These are phyloP conservation scores for Marasmius fiardii DNA, from an alignment of 1,284 basidiomycete genomes.

Conservation along the genomic window DNA sequence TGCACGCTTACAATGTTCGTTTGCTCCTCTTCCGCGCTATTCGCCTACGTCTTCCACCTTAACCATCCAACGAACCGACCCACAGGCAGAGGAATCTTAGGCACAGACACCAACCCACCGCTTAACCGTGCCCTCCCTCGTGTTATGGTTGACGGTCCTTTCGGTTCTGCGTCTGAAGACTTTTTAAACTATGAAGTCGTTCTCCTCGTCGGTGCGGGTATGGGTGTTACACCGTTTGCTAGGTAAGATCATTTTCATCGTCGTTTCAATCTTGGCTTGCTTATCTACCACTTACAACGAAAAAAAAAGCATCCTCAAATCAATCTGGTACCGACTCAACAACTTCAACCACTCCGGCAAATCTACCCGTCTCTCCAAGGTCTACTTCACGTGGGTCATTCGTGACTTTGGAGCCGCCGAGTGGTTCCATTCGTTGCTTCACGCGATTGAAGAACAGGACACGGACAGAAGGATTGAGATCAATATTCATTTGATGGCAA, in stretches of 20 bases:
- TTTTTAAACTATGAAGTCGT: constrained; percentile 85
- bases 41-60: background rate
- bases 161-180: constrained; percentile 83
- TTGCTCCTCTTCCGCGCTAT: too few species aligned
- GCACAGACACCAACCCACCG: constrained; percentile 54
- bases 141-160: constrained; percentile 89
- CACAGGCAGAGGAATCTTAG: constrained; percentile 63
- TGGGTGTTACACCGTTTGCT: constrained; percentile 92
- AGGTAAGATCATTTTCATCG: constrained; percentile 48
- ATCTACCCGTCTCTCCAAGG: constrained; percentile 55
- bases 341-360: constrained; percentile 63
- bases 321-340: constrained; percentile 93
- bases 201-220: constrained; percentile 86
- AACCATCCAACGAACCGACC: too few species aligned
- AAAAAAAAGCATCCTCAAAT: constrained; percentile 84
- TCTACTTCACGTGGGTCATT: constrained; percentile 89
- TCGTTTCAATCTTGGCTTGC: background rate
- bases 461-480: constrained; percentile 81
- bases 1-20: too few species aligned
- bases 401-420: constrained; percentile 84
- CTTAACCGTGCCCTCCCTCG: constrained; percentile 76
- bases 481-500: constrained; percentile 88
- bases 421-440: constrained; percentile 90
- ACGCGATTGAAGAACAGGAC: constrained; percentile 91
- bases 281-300: too few species aligned